Evolutionary conservation across 306 rosid genomes (phyloP).

Genomic region (Mimosa bimucronata): DNA sequence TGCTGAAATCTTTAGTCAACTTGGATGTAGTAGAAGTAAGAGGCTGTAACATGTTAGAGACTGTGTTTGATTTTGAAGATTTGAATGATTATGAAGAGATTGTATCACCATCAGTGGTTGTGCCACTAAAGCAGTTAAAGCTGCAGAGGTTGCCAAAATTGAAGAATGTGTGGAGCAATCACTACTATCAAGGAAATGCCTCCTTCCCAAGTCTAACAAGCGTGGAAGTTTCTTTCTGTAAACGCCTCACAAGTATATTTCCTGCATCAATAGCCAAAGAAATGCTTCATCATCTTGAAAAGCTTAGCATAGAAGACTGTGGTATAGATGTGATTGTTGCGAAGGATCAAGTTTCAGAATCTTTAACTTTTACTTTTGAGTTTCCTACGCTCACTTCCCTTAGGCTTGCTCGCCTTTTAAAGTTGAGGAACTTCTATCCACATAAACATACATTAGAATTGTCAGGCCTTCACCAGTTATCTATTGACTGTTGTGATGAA

Average conservation of each 20-base stretch:
- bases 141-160: neutral
- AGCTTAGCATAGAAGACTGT: rapidly evolving
- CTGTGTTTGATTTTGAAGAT: neutral
- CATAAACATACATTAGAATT: neutral
- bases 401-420: neutral
- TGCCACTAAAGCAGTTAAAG: neutral
- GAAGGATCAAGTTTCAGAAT: neutral
- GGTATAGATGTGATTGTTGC: neutral
- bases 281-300: neutral
- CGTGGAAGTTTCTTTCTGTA: neutral
- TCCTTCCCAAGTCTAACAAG: neutral
- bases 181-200: neutral
- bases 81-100: neutral
- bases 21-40: neutral
- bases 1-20: neutral
- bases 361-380: neutral
- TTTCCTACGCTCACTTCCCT: neutral
- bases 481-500: neutral
- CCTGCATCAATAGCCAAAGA: neutral
- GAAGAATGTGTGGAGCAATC: neutral
- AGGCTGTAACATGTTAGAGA: neutral
- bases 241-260: neutral
- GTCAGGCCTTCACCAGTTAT: neutral
- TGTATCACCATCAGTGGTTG: neutral
- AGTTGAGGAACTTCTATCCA: neutral